These are phyloP conservation scores for Thuidium tamariscinum DNA, from an alignment of 225 moss, liverwort and hornwort species.

Conservation along the genomic window DNA sequence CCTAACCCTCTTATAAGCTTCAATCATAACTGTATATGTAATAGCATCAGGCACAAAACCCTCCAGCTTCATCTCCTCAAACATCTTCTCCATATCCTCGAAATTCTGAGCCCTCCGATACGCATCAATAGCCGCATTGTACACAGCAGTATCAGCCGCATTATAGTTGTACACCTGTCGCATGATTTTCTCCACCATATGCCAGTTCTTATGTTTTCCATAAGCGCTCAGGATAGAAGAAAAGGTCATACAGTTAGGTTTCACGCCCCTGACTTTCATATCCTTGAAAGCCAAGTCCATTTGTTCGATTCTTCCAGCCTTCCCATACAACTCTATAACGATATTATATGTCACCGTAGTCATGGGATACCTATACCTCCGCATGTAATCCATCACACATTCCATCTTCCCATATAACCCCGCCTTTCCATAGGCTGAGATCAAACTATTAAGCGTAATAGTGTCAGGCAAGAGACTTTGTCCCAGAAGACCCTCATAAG, in stretches of 20 bases:
- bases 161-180: constrained; percentile 62
- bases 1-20: constrained; percentile 36
- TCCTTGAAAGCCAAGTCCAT: constrained; percentile 48
- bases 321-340: constrained; percentile 60
- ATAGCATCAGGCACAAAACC: constrained; percentile 42
- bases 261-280: constrained; percentile 66
- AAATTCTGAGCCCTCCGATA: constrained; percentile 40
- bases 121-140: constrained; percentile 65
- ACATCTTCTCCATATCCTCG: constrained; percentile 40
- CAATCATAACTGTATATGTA: constrained; percentile 50
- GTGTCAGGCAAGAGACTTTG: constrained; percentile 38
- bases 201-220: constrained; percentile 33
- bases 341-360: constrained; percentile 49
- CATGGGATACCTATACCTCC: constrained; percentile 29
- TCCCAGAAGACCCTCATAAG: constrained; percentile 43
- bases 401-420: constrained; percentile 54
- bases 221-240: constrained; percentile 57
- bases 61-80: constrained; percentile 51
- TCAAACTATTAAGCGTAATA: constrained; percentile 57
- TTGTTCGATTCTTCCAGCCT: constrained; percentile 44
- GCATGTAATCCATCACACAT: constrained; percentile 60
- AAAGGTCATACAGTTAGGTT: constrained; percentile 60
- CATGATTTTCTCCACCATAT: constrained; percentile 61
- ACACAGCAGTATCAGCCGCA: constrained; percentile 61
- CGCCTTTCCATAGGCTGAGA: constrained; percentile 53